Conservation (phyloP, 768 basidiomycete genomes). For the Suillus lakei region DNA sequence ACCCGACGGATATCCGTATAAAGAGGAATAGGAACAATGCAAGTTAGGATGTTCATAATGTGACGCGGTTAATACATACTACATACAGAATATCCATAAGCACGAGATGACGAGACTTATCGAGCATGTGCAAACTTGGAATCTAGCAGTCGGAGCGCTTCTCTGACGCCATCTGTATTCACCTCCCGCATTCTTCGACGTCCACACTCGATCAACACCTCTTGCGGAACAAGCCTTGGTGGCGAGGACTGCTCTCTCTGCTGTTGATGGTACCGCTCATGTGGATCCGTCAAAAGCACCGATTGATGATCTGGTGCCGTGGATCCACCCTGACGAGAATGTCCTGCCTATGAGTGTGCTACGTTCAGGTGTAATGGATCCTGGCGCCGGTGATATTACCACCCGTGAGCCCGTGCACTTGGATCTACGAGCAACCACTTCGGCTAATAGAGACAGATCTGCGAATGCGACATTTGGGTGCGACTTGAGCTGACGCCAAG, state of each 20-base stretch:
- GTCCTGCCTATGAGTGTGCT: neutral
- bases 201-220: constrained; percentile 66
- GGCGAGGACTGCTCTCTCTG: constrained; percentile 48
- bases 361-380: constrained; percentile 53
- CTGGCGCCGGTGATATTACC: constrained; percentile 58
- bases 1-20: neutral
- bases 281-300: constrained; percentile 56
- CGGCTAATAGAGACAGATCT: constrained; percentile 82
- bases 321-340: constrained; percentile 17
- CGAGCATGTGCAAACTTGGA: constrained; percentile 53
- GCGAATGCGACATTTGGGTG: constrained; percentile 90
- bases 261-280: constrained; percentile 54
- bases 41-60: constrained; percentile 5
- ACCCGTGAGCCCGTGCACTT: constrained; percentile 76
- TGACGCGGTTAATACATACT: constrained; percentile 3
- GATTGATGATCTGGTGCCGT: constrained; percentile 36
- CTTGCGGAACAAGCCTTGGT: constrained; percentile 61
- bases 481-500: constrained; percentile 83
- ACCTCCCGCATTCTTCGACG: constrained; percentile 67
- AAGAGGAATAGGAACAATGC: constrained; percentile 6
- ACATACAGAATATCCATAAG: constrained; percentile 13
- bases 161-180: constrained; percentile 70
- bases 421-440: constrained; percentile 85
- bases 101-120: constrained; percentile 17
- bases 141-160: constrained; percentile 78